Percentiles rank a stretch among this genome's conserved stretches.
phyloP scores from a whole-genome alignment of 257 asterid species.

The Solanum chilense region DNA sequence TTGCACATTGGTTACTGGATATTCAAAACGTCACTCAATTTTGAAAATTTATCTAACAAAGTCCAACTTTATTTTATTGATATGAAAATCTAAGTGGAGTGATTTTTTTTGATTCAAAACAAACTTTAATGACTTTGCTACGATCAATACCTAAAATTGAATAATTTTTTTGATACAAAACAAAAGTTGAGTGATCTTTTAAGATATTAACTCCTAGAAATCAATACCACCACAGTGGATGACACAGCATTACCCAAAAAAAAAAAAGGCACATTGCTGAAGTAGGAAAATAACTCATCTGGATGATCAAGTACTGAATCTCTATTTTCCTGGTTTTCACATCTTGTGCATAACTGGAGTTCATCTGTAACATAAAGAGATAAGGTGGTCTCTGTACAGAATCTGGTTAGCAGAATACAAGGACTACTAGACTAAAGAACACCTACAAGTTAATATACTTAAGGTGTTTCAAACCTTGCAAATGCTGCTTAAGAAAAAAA shows the following conservation, averaged over 20 bases:
- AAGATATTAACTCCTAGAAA: too few relatives aligned
- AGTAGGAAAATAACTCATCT: background rate
- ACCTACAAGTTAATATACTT: slow-evolving; percentile 12
- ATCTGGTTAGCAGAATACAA: slow-evolving; percentile 22
- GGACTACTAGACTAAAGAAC: slow-evolving; percentile 1
- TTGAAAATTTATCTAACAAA: too few relatives aligned
- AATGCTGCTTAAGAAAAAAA: background rate
- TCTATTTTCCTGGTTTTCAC: background rate
- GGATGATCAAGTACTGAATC: background rate
- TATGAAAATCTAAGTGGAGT: too few relatives aligned
- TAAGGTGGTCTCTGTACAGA: slow-evolving; percentile 22
- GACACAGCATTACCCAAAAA: background rate
- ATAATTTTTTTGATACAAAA: too few relatives aligned
- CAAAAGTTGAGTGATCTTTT: too few relatives aligned
- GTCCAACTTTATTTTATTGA: too few relatives aligned
- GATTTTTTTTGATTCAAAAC: too few relatives aligned
- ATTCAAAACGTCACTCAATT: too few relatives aligned
- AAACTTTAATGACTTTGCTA: too few relatives aligned
- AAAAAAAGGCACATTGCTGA: background rate
- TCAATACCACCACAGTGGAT: background rate
- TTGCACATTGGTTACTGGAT: too few relatives aligned
- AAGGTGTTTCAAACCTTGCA: background rate
- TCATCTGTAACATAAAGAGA: background rate
- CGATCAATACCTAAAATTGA: too few relatives aligned
- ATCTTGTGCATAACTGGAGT: background rate